Base-by-base conservation (phyloP, 495 filamentous ascomycete species). In the Xylaria venustula region DNA sequence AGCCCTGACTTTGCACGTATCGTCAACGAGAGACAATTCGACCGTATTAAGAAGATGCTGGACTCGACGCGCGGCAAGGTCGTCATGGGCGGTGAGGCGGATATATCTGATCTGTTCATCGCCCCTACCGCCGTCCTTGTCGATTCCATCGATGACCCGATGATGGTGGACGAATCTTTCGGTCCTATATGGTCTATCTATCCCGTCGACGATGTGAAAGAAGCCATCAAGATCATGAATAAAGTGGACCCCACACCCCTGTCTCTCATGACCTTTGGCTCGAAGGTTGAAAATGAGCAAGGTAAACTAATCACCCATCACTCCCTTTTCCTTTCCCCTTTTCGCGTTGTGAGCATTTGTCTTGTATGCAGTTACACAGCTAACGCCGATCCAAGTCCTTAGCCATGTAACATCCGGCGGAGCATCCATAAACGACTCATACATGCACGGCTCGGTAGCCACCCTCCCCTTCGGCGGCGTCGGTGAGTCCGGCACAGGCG, bases 391-490 rank as follows among this genome's bases (percentile, higher is more conserved):
- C 32, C 5, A 63, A 84, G 83, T 90, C 47, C 79, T 90, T 46
- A 74, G 79, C 53, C 75, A 81, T 53, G 83, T 87, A 62, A 88
- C 83, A 34, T 93, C 89, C 6, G 92, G 92, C 44, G 90, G 92
- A 60, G 90, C 86, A 20, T 83, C 87, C 36, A 75, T 93, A 69
- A 96, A 96, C 74, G 92, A 96, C 74, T 79, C 87, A 51, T 90
- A 85, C 66, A 87, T 91, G 74, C 93, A 97, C 77, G 88, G 82
- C 48, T 81, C 79, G 2, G 85, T 96, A 63, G 83, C 87, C 20
- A 91, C 87, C 8, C 77, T 96, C 3, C 79, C 90, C 52, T 97
- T 98, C 69, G 94, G 94, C 62, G 93, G 93, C 67, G 89, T 98
- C 30, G 94, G 94, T 58, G 85, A 90, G 65, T 90, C 86, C 59